Evolutionary conservation across 2,329 filamentous ascomycete species (phyloP), one percentile per base, ranked within the genome.

Genomic region (Penicillium sp.): DNA sequence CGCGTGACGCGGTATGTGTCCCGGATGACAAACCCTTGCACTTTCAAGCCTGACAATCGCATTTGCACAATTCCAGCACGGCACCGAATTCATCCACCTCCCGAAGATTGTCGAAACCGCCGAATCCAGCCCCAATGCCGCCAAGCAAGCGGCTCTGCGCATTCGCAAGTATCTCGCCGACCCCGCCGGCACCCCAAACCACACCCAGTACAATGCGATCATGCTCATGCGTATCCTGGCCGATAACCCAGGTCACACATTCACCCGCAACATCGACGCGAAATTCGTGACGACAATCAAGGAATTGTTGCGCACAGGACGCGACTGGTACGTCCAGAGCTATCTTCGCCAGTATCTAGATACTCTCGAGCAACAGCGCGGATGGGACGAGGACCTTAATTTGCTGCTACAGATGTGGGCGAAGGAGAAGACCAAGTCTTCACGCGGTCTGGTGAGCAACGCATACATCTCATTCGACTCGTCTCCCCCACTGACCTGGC

Each of bases 81-180:
- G 86, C 65, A 88, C 95, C 69, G 93, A 97, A 75, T 90, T 95
- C 55, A 84, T 95, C 52, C 89, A 91, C 66, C 86, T 97, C 30
- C 93, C 93, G 8, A 82, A 86, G 51, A 96, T 99, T 59, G 93
- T 99, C 74, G 93, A 97, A 65, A 83, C 87, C 44, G 91, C 91
- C 75, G 93, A 97, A 70, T 95, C 91, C 25, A 95, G 89, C 39
- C 92, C 93, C 8, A 76, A 78, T 39, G 93, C 93, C 5, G 91
- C 92, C 19, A 83, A 85, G 56, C 87, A 91, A 62, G 89, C 88
- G 60, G 89, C 90, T 41, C 76, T 81, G 57, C 77, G 87, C 57
- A 89, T 97, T 65, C 87, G 89, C 66, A 91, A 89, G 69, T 92
- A 86, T 68, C 76, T 99, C 52, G 79, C 82, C 60, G 86, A 84